A percentile compares a stretch with the other conserved stretches of the same genome.
phyloP scores from a whole-genome alignment of 495 filamentous ascomycete genomes.

The Aeminium ludgeri region DNA sequence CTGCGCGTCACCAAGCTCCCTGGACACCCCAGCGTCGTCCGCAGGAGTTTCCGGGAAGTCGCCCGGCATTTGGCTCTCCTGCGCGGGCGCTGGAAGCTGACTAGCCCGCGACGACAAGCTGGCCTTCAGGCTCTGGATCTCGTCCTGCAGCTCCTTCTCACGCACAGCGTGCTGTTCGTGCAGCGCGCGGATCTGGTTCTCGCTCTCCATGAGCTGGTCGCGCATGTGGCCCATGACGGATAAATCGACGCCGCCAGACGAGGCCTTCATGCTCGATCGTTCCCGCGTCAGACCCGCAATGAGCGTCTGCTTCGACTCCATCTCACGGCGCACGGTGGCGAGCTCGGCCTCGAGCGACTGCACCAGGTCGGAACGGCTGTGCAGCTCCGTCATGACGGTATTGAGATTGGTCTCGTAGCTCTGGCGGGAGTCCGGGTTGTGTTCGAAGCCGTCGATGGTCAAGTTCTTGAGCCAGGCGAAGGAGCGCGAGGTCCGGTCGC shows the following conservation, averaged over 20 bases:
- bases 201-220: conserved; percentile 71
- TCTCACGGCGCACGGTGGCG: conserved; percentile 70
- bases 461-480: conserved; percentile 77
- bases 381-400: conserved; percentile 80
- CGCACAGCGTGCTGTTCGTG: conserved; percentile 53
- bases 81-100: conserved; percentile 12
- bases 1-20: conserved; percentile 19
- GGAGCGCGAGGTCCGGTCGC: conserved; percentile 87
- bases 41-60: conserved; percentile 16
- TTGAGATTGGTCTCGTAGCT: conserved; percentile 87
- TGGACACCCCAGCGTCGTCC: conserved; percentile 8
- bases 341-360: conserved; percentile 80
- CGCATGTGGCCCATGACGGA: conserved; percentile 75
- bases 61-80: conserved; percentile 16
- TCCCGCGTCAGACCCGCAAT: conserved; percentile 89
- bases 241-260: conserved; percentile 74
- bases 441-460: conserved; percentile 67
- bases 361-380: conserved; percentile 71
- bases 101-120: conserved; percentile 17
- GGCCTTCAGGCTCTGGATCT: conserved; percentile 50
- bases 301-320: conserved; percentile 87
- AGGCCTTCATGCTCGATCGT: conserved; percentile 60
- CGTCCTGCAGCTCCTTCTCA: conserved; percentile 53
- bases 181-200: conserved; percentile 58
- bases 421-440: conserved; percentile 67